phyloP scores from a whole-genome alignment of 2,329 filamentous ascomycete genomes.

The Achaetomium macrosporum region DNA sequence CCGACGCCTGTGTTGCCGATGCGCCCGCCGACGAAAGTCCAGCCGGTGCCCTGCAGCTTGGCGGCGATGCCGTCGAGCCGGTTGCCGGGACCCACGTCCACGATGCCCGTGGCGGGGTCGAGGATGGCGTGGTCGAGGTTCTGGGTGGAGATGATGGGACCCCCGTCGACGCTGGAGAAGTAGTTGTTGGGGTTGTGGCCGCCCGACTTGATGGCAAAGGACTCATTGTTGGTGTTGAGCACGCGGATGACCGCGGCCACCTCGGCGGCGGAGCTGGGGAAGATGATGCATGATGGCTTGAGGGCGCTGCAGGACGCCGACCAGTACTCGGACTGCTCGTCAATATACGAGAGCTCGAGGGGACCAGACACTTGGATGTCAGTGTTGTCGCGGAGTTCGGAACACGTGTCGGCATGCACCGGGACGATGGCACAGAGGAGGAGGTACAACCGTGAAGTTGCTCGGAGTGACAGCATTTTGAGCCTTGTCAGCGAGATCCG shows the following conservation, averaged over 20 bases:
- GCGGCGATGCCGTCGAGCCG: constrained; percentile 38
- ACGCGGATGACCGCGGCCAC: constrained; percentile 16
- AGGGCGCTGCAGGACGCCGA: constrained; percentile 20
- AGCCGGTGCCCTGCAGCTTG: constrained; percentile 37
- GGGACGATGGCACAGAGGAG: neutral
- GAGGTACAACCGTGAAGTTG: neutral
- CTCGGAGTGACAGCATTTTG: constrained; percentile 5
- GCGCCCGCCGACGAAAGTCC: constrained; percentile 39
- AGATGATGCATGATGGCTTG: constrained; percentile 22
- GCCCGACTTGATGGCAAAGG: constrained; percentile 51
- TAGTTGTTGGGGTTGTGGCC: constrained; percentile 53
- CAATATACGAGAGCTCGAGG: constrained; percentile 10
- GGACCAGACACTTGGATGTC: constrained; percentile 15
- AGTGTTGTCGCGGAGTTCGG: constrained; percentile 10
- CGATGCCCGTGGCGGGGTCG: constrained; percentile 19
- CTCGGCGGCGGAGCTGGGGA: constrained; percentile 19
- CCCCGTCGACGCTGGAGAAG: constrained; percentile 44
- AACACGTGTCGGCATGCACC: constrained; percentile 17
- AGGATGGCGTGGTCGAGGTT: constrained; percentile 37
- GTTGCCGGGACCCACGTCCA: constrained; percentile 40
- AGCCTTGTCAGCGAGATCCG: neutral
- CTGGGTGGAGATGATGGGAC: constrained; percentile 44
- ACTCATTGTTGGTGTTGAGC: constrained; percentile 19
- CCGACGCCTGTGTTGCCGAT: constrained; percentile 44
- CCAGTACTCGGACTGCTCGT: constrained; percentile 21